Evolutionary conservation across 192 early-diverging fungal species (phyloP), one percentile per base, ranked within the genome.

Genomic region (Coemansia sp.): DNA sequence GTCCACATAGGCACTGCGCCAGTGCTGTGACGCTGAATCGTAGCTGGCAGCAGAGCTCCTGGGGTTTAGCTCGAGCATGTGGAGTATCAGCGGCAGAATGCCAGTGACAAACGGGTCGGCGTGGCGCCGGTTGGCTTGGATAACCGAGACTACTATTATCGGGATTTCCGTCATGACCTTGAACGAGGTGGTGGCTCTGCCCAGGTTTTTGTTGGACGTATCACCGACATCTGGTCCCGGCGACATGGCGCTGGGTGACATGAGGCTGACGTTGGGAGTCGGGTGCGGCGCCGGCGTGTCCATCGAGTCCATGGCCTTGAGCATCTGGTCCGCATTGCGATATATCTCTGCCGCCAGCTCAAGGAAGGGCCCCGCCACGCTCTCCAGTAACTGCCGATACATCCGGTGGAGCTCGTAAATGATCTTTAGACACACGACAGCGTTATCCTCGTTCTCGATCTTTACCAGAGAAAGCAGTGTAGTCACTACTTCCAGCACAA

Each of bases 101-200:
- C 84, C 84, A 38, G 86, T 85, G 39, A 98, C 90, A 67, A 96
- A 93, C 24, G 83, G 85, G 35, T 85, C 87, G 27, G 93, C 93
- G 64, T 90, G 91, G 38, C 89, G 86, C 15, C 91, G 87, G 82
- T 95, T 90, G 1, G 96, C 87, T 82, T 97, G 94, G 66, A 98
- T 95, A 22, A 98, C 80, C 20, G 97, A 82, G 1, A 97, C 98
- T 24, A 99, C 93, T 56, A 98, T 98, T 24, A 99, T 97, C 4
- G 98, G 98, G 67, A 96, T 96, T 69, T 99, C 98, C 4, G 94
- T 96, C 68, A 99, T 72, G 18, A 99, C 97, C 78, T 99, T 99
- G 87, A 99, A 98, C 68, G 93, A 95, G 45, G 84, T 85, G 70
- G 93, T 76, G 68, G 91, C 93, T 64, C 78, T 87, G 22, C 84